A percentile compares a stretch with the other conserved stretches of the same genome.
Evolutionary conservation across 1,139 yeast genomes (phyloP).

Genomic region (Candida pseudoviswanathii): DNA sequence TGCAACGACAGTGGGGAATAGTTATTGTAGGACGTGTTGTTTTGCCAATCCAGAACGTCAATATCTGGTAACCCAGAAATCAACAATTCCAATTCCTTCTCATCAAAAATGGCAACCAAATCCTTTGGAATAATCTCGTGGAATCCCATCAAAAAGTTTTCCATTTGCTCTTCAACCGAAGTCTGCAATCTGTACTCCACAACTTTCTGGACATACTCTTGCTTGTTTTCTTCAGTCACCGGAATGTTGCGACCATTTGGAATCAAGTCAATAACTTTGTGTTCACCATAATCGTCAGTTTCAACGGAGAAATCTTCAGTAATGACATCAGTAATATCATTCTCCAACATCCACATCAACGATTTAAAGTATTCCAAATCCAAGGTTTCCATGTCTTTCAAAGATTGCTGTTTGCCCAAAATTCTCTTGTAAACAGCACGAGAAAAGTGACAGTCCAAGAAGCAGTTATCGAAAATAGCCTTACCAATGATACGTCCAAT

Average conservation of each 20-base stretch:
- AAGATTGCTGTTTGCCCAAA: slow-evolving; percentile 76
- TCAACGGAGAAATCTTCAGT: slow-evolving; percentile 96
- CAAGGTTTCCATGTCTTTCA: slow-evolving; percentile 93
- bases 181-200: slow-evolving; percentile 85
- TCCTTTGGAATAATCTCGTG: slow-evolving; percentile 92
- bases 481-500: slow-evolving; percentile 94
- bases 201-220: slow-evolving; percentile 81
- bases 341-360: slow-evolving; percentile 93
- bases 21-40: slow-evolving; percentile 78
- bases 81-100: slow-evolving; percentile 89
- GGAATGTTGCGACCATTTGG: slow-evolving; percentile 83
- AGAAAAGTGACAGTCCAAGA: slow-evolving; percentile 92
- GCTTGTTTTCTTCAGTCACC: slow-evolving; percentile 92
- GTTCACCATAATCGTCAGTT: slow-evolving; percentile 93
- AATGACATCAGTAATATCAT: slow-evolving; percentile 93
- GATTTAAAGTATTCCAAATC: slow-evolving; percentile 94
- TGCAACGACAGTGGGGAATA: slow-evolving; percentile 85
- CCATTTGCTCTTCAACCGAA: slow-evolving; percentile 87
- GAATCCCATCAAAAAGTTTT: slow-evolving; percentile 82
- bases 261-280: slow-evolving; percentile 73
- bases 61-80: slow-evolving; percentile 96
- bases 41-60: slow-evolving; percentile 94
- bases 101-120: slow-evolving; percentile 85
- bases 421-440: slow-evolving; percentile 92
- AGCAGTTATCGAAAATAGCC: slow-evolving; percentile 86